Conservation (phyloP, 2,329 filamentous ascomycete species). For the Beauveria rudraprayagi region DNA sequence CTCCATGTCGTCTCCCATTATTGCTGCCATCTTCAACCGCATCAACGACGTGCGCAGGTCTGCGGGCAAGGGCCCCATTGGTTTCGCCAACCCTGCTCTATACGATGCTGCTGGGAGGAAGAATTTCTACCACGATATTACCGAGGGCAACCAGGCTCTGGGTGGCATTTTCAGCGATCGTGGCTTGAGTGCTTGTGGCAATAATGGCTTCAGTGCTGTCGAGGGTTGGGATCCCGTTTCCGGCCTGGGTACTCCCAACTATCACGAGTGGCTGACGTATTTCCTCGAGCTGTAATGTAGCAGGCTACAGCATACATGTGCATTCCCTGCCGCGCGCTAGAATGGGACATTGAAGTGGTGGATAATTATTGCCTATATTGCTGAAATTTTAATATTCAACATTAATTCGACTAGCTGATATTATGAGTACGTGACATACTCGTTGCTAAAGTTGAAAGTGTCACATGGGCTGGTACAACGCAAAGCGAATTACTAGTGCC, state of each 20-base stretch:
- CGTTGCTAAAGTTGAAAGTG: too few species aligned
- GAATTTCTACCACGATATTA: constrained; percentile 18
- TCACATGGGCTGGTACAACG: too few species aligned
- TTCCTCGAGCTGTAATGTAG: constrained; percentile 1
- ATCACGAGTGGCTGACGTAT: constrained; percentile 4
- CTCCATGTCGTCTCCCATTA: constrained; percentile 14
- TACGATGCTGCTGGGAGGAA: background rate
- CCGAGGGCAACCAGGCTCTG: constrained; percentile 16
- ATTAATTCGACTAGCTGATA: too few species aligned
- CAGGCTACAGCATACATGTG: background rate
- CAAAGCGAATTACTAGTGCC: too few species aligned
- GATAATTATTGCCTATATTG: too few species aligned
- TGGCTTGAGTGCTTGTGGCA: constrained; percentile 14
- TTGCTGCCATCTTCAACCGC: constrained; percentile 15
- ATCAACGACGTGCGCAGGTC: constrained; percentile 14
- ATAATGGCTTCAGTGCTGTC: constrained; percentile 18
- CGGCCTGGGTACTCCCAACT: constrained; percentile 16
- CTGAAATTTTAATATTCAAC: too few species aligned
- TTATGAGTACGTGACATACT: too few species aligned
- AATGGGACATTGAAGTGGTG: too few species aligned
- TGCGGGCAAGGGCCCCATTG: constrained; percentile 28
- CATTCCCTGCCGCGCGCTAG: too few species aligned
- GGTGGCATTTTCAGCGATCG: constrained; percentile 14
- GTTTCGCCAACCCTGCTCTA: constrained; percentile 21
- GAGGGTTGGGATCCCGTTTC: constrained; percentile 22